Conservation (phyloP, 73 alveolate genomes). For the Urostyla sp. region DNA sequence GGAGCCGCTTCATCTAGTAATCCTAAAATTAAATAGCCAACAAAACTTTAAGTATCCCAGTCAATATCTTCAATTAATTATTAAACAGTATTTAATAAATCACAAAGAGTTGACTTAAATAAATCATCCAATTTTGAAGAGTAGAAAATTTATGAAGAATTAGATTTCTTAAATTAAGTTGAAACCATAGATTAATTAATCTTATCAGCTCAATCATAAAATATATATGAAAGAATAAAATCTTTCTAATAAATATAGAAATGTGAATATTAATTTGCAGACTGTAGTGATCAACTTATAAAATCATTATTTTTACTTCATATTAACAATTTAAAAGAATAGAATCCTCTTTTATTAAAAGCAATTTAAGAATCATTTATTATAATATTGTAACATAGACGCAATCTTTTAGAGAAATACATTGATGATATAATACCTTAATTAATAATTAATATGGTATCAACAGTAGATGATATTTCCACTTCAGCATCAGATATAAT, state of each 20-base stretch:
- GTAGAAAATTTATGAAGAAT: conserved; percentile 31
- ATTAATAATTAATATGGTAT: conserved; percentile 18
- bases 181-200: conserved; percentile 26
- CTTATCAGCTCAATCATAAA: background rate
- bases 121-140: conserved; percentile 20
- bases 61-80: too few relatives aligned
- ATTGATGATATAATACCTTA: conserved; percentile 21
- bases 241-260: conserved; percentile 23
- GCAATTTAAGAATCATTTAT: conserved; percentile 37
- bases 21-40: too few relatives aligned
- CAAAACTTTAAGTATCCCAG: too few relatives aligned
- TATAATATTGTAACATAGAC: background rate
- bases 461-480: background rate
- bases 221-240: conserved; percentile 18
- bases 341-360: background rate
- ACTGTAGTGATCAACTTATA: conserved; percentile 35
- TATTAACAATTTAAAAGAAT: conserved; percentile 13
- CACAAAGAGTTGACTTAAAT: background rate
- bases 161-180: conserved; percentile 28
- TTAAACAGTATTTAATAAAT: too few relatives aligned
- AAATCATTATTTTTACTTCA: conserved; percentile 18
- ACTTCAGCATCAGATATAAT: conserved; percentile 16
- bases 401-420: conserved; percentile 1
- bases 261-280: conserved; percentile 11
- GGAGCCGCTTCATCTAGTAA: too few relatives aligned